Evolutionary conservation across 768 basidiomycete species (phyloP).

Genomic region (Suillus subaureus): DNA sequence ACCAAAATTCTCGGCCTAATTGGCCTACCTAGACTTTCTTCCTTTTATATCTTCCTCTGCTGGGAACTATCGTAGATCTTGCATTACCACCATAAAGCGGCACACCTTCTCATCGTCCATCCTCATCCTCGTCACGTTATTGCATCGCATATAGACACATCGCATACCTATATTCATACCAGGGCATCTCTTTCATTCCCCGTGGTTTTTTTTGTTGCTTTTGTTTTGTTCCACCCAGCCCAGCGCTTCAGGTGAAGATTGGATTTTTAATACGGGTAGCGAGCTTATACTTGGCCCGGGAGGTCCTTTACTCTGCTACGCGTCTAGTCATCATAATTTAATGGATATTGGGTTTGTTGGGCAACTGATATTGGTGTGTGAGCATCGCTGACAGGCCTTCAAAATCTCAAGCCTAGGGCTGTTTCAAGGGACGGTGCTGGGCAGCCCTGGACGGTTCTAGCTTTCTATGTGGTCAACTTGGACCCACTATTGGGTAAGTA

Average conservation of each 20-base stretch:
- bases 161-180: constrained; percentile 40
- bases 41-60: constrained; percentile 12
- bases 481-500: neutral
- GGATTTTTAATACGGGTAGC: constrained; percentile 14
- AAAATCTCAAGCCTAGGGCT: neutral
- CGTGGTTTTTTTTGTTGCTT: constrained; percentile 17
- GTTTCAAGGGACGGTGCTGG: neutral
- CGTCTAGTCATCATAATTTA: constrained; percentile 25
- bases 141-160: constrained; percentile 35
- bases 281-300: constrained; percentile 23
- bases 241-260: constrained; percentile 20
- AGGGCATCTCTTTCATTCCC: constrained; percentile 28
- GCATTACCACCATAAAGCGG: constrained; percentile 20
- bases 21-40: constrained; percentile 13
- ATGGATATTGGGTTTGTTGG: constrained; percentile 42
- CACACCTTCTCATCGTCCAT: constrained; percentile 13
- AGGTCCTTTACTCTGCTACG: constrained; percentile 12
- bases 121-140: constrained; percentile 24
- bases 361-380: constrained; percentile 5
- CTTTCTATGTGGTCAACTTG: neutral
- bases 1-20: constrained; percentile 38
- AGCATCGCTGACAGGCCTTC: neutral
- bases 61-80: constrained; percentile 28
- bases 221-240: constrained; percentile 13
- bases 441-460: neutral